phyloP scores from a whole-genome alignment of 2,329 filamentous ascomycete genomes.

The Ramularia endophylla region DNA sequence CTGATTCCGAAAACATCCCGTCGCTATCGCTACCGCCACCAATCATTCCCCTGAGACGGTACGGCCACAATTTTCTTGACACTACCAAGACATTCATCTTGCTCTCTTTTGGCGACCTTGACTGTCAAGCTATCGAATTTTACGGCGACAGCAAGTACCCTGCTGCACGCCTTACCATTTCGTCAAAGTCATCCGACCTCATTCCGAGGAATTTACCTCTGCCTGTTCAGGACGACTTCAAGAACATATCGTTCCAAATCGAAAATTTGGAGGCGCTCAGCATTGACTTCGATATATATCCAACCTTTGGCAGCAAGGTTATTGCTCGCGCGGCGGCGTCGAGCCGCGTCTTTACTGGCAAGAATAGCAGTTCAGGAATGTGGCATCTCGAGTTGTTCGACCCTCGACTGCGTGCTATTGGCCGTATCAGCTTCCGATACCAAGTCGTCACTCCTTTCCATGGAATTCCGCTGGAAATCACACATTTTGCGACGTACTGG shows the following conservation, averaged over 20 bases:
- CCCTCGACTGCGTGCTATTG: conserved; percentile 82
- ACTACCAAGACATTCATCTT: conserved; percentile 89
- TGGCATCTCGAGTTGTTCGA: conserved; percentile 91
- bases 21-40: conserved; percentile 87
- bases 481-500: conserved; percentile 98
- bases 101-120: conserved; percentile 75
- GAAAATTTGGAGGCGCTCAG: conserved; percentile 89
- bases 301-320: conserved; percentile 93
- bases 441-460: conserved; percentile 96
- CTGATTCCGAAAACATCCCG: conserved; percentile 80
- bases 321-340: conserved; percentile 94
- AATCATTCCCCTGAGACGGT: conserved; percentile 88
- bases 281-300: conserved; percentile 96
- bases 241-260: conserved; percentile 90
- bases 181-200: conserved; percentile 89
- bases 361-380: conserved; percentile 66
- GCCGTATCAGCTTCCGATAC: conserved; percentile 87
- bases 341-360: conserved; percentile 74
- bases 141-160: conserved; percentile 97
- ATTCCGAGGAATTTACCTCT: conserved; percentile 95
- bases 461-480: conserved; percentile 88
- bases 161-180: conserved; percentile 89
- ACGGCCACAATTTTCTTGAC: conserved; percentile 97
- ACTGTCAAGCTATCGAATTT: conserved; percentile 75
- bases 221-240: conserved; percentile 92